These are phyloP conservation scores for Yarrowia osloensis DNA, from an alignment of 805 yeast genomes.

Conservation along the genomic window DNA sequence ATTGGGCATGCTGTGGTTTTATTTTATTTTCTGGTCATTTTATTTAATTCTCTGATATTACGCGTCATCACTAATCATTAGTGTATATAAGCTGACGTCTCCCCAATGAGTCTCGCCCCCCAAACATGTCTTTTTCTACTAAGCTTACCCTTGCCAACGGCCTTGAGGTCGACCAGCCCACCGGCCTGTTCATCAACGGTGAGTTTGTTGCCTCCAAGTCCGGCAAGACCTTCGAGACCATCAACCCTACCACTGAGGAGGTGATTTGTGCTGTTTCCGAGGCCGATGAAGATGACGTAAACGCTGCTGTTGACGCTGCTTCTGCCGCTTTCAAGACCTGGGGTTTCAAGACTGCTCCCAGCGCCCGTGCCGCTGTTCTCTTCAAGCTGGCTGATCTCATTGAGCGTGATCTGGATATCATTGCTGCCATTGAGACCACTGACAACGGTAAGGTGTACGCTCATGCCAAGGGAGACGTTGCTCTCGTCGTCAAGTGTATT, in stretches of 20 bases:
- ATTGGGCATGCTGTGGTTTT: no score
- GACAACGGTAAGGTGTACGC: constrained; percentile 80
- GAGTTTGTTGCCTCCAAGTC: constrained; percentile 63
- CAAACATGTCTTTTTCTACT: constrained; percentile 1
- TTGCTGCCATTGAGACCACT: constrained; percentile 81
- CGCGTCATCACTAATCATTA: constrained; percentile 10
- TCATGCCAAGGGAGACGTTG: constrained; percentile 50
- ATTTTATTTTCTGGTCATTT: not conserved
- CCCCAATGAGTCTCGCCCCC: not conserved
- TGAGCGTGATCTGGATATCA: constrained; percentile 67
- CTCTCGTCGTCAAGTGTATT: constrained; percentile 56
- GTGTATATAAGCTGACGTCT: not conserved
- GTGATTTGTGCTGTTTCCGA: constrained; percentile 65
- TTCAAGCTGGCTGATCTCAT: constrained; percentile 76
- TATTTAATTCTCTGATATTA: not conserved
- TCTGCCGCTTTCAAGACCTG: constrained; percentile 71
- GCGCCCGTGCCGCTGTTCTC: constrained; percentile 59
- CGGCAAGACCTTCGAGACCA: constrained; percentile 60
- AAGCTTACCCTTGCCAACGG: constrained; percentile 60
- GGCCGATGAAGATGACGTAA: constrained; percentile 75
- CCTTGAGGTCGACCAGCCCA: constrained; percentile 68
- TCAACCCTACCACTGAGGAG: constrained; percentile 51
- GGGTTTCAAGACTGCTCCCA: constrained; percentile 66
- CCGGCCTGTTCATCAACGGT: constrained; percentile 86
- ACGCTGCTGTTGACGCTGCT: constrained; percentile 84